Conservation (phyloP, 441 rosid genomes). For the Adansonia gregorii region DNA sequence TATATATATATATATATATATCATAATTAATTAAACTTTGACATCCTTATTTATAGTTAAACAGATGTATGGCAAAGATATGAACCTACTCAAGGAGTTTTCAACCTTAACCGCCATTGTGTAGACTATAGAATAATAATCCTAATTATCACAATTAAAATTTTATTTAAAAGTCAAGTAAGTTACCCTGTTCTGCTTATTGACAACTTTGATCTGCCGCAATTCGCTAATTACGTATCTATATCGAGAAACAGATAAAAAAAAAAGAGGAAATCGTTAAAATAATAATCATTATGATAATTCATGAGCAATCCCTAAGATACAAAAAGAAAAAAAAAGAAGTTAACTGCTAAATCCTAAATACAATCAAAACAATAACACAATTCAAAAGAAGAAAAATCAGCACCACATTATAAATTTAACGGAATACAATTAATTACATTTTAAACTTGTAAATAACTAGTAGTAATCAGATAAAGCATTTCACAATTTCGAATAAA, state of each 20-base stretch:
- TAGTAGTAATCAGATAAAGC: neutral
- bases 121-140: neutral
- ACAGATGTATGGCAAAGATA: neutral
- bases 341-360: neutral
- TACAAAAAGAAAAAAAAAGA: too few species aligned
- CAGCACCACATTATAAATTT: neutral
- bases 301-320: too few species aligned
- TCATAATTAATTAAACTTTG: neutral
- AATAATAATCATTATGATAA: neutral
- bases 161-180: neutral
- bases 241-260: constrained; percentile 18
- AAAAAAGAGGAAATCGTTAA: neutral
- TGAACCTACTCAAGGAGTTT: constrained; percentile 5
- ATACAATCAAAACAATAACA: neutral
- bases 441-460: neutral
- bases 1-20: neutral
- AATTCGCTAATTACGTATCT: constrained; percentile 58
- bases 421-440: neutral
- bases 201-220: constrained; percentile 56
- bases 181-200: constrained; percentile 54
- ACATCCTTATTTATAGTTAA: constrained; percentile 18
- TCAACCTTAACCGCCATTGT: neutral
- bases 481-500: neutral
- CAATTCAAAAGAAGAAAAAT: neutral
- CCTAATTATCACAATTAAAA: neutral